Conservation (phyloP, 331 rosid species). For the Prunus yedoensis region DNA sequence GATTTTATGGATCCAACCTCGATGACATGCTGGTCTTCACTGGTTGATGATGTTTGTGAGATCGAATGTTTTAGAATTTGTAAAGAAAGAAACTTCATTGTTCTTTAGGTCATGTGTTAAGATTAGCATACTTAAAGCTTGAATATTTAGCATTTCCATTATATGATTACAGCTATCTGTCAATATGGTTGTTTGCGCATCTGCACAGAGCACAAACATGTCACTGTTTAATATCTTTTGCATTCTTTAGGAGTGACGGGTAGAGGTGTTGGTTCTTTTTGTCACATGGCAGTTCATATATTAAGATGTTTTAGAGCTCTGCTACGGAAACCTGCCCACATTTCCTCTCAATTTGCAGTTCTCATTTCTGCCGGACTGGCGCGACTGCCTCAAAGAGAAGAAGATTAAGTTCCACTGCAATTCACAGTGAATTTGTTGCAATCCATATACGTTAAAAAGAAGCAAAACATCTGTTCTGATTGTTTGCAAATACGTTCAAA, state of each 20-base stretch:
- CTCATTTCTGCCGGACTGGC: not conserved
- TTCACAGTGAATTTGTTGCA: too few species aligned
- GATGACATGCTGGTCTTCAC: not conserved
- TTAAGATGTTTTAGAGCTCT: not conserved
- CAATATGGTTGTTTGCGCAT: not conserved
- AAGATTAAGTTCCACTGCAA: too few species aligned
- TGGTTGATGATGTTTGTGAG: not conserved
- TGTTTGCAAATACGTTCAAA: not conserved
- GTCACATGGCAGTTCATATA: not conserved
- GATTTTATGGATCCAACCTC: not conserved
- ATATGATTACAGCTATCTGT: not conserved
- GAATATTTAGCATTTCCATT: not conserved
- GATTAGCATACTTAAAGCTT: not conserved
- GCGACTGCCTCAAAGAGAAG: too few species aligned
- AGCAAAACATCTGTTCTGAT: not conserved
- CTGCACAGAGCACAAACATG: not conserved
- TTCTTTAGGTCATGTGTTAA: not conserved
- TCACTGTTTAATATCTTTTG: not conserved
- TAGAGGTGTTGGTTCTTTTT: not conserved
- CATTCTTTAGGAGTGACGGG: not conserved
- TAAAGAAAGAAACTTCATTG: conserved; percentile 10
- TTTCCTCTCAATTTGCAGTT: too few species aligned
- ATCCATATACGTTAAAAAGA: too few species aligned
- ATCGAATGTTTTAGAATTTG: not conserved
- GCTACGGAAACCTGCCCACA: not conserved